A percentile compares a stretch with the other conserved stretches of the same genome.
phyloP scores from a whole-genome alignment of 352 stramenopile species.

The Pythium oligandrum region DNA sequence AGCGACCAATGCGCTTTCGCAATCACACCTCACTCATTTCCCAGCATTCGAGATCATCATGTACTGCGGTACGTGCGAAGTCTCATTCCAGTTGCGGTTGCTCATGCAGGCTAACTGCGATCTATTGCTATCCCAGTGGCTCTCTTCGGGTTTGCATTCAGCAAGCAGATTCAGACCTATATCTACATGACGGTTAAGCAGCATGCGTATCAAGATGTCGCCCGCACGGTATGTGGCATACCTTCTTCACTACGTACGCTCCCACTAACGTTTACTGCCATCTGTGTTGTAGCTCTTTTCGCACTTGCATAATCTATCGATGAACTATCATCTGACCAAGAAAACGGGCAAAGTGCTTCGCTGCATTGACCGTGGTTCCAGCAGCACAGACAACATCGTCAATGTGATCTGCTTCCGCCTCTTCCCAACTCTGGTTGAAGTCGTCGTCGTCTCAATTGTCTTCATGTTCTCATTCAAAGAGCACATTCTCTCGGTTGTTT shows the following conservation, averaged over 20 bases:
- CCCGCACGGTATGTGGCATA: constrained; percentile 46
- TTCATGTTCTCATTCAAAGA: constrained; percentile 91
- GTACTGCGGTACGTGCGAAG: constrained; percentile 40
- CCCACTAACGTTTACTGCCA: not conserved
- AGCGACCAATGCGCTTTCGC: constrained; percentile 50
- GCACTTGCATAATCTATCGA: constrained; percentile 93
- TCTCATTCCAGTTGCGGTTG: no score
- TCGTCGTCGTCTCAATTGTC: constrained; percentile 90
- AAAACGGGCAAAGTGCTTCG: constrained; percentile 96
- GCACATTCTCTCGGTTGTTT: constrained; percentile 79
- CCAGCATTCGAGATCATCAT: constrained; percentile 42
- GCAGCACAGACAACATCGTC: constrained; percentile 90
- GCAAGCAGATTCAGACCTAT: constrained; percentile 93
- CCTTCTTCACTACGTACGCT: no score
- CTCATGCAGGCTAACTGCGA: no score
- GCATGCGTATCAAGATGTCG: constrained; percentile 95
- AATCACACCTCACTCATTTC: constrained; percentile 29
- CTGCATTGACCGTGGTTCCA: constrained; percentile 83
- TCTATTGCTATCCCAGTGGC: constrained; percentile 20
- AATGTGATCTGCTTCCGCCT: constrained; percentile 97
- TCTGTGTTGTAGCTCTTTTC: constrained; percentile 69
- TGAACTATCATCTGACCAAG: constrained; percentile 97
- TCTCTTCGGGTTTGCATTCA: constrained; percentile 66
- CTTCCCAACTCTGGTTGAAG: constrained; percentile 91
- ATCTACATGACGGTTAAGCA: constrained; percentile 95